These are phyloP conservation scores for Talaromyces sp. DNA, from an alignment of 2,329 filamentous ascomycete genomes.

Conservation along the genomic window DNA sequence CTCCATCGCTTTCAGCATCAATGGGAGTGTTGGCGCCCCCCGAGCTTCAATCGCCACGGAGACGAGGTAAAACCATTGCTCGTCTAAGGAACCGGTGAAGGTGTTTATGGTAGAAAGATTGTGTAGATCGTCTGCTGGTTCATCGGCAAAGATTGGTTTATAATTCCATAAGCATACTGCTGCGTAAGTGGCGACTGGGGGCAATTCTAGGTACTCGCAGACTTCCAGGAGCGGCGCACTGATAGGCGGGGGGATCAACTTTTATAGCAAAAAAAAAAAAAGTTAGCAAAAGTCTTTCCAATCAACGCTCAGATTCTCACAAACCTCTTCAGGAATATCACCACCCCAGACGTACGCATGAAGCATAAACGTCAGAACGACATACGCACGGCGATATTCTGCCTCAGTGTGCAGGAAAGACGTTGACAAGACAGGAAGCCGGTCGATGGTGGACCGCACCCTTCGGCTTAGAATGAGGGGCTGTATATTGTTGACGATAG, in stretches of 20 bases:
- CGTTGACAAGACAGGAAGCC: conserved; percentile 78
- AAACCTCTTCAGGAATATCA: conserved; percentile 66
- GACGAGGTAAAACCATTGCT: conserved; percentile 98
- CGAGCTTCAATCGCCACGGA: conserved; percentile 94
- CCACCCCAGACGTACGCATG: conserved; percentile 91
- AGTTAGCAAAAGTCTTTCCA: not conserved
- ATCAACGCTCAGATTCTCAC: not conserved
- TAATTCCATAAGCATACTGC: conserved; percentile 95
- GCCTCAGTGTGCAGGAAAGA: conserved; percentile 73
- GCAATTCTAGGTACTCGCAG: conserved; percentile 74
- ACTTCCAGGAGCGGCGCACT: conserved; percentile 77
- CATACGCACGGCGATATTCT: conserved; percentile 88
- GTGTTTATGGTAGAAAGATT: conserved; percentile 86
- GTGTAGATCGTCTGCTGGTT: conserved; percentile 75
- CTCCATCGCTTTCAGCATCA: conserved; percentile 83
- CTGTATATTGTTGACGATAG: conserved; percentile 79
- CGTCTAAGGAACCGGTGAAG: conserved; percentile 89
- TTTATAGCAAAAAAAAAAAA: conserved; percentile 22
- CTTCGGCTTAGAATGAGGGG: conserved; percentile 79
- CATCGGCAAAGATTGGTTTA: conserved; percentile 80
- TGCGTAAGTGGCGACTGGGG: conserved; percentile 90
- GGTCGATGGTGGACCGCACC: conserved; percentile 72
- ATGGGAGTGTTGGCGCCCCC: conserved; percentile 76
- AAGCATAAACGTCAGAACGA: conserved; percentile 70
- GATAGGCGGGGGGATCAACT: conserved; percentile 69